These are phyloP conservation scores for Aschersonia sp. DNA, from an alignment of 2,329 filamentous ascomycete species.

Conservation along the genomic window DNA sequence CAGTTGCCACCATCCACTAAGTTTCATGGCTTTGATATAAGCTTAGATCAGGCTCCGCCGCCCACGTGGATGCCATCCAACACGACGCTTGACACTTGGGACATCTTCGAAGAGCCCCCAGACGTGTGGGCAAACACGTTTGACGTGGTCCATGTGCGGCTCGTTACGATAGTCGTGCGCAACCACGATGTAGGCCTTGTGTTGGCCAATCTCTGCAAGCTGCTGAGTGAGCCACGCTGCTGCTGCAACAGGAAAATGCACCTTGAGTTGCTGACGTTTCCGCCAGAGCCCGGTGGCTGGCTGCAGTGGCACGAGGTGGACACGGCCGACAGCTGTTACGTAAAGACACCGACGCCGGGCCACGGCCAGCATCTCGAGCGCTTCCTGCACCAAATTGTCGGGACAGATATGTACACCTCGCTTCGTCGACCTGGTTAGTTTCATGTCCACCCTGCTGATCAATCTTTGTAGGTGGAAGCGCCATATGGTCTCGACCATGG, in stretches of 20 bases:
- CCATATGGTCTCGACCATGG: not conserved
- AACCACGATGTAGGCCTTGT: constrained; percentile 2
- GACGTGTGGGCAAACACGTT: constrained; percentile 1
- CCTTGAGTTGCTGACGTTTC: too few relatives aligned
- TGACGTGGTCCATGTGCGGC: constrained; percentile 3
- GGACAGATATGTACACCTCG: not conserved
- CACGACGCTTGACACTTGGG: constrained; percentile 1
- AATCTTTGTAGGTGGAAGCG: not conserved
- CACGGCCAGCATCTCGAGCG: not conserved
- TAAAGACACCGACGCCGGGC: not conserved
- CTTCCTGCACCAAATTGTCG: not conserved
- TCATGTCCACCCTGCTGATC: too few relatives aligned
- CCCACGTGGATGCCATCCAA: constrained; percentile 1
- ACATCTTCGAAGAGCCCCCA: constrained; percentile 2
- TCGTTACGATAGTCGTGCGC: constrained; percentile 2
- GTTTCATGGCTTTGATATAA: constrained; percentile 3
- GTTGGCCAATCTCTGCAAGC: constrained; percentile 1
- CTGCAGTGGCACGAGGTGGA: constrained; percentile 3
- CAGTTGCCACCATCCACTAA: not conserved
- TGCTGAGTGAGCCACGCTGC: not conserved
- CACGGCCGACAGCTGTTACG: constrained; percentile 1
- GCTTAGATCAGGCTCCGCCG: constrained; percentile 1
- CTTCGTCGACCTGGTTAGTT: too few relatives aligned
- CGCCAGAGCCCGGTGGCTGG: constrained; percentile 1
- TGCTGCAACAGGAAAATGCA: too few relatives aligned